Conservation (phyloP, 176 grass and related monocot genomes). For the Triticum urartu region DNA sequence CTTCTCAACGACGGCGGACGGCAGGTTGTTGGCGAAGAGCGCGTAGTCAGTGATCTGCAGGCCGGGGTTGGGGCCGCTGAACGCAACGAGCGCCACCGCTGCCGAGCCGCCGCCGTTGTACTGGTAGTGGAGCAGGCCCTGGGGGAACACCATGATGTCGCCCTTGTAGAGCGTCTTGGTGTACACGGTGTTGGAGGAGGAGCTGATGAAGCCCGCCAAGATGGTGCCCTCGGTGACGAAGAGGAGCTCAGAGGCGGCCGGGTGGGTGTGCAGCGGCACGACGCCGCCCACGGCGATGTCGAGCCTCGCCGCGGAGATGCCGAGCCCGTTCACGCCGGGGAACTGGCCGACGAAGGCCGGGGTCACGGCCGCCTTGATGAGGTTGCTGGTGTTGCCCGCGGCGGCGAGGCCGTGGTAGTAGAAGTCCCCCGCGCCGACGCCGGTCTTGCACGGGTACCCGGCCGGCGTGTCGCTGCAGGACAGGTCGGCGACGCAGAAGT, state of each 20-base stretch:
- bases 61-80: slow-evolving; percentile 68
- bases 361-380: slow-evolving; percentile 69
- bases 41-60: slow-evolving; percentile 75
- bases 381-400: slow-evolving; percentile 49
- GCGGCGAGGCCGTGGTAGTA: slow-evolving; percentile 47
- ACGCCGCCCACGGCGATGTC: slow-evolving; percentile 12
- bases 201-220: slow-evolving; percentile 59
- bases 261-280: slow-evolving; percentile 12
- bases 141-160: slow-evolving; percentile 70
- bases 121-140: slow-evolving; percentile 74
- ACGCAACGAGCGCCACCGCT: slow-evolving; percentile 53
- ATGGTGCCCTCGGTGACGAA: slow-evolving; percentile 23
- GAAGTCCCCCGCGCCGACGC: slow-evolving; percentile 38
- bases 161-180: slow-evolving; percentile 53
- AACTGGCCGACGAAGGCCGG: slow-evolving; percentile 13
- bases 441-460: slow-evolving; percentile 11
- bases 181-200: slow-evolving; percentile 54
- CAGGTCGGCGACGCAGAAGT: slow-evolving; percentile 81
- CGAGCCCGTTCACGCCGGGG: slow-evolving; percentile 1
- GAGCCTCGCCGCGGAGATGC: slow-evolving; percentile 10
- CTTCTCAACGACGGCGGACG: slow-evolving; percentile 26
- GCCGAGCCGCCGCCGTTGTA: slow-evolving; percentile 46
- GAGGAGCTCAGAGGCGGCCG: neutral
- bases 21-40: slow-evolving; percentile 77
- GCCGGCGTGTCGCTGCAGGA: slow-evolving; percentile 53